These are phyloP conservation scores for Phoma herbarum DNA, from an alignment of 2,329 filamentous ascomycete species.

Conservation along the genomic window DNA sequence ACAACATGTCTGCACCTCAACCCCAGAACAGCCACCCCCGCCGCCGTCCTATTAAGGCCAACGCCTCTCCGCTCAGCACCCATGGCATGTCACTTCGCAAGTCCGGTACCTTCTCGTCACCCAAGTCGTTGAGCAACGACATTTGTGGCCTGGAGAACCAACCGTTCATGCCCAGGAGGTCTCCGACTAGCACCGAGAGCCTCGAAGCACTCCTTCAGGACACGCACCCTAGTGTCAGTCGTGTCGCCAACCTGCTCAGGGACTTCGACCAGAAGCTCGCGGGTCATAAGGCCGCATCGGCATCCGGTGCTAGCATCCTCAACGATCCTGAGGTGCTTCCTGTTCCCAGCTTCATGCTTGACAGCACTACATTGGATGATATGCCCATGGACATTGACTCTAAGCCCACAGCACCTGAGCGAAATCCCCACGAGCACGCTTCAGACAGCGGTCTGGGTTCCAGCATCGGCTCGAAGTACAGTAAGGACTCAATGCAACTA, in stretches of 20 bases:
- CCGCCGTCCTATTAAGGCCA: slow-evolving; percentile 55
- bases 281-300: slow-evolving; percentile 43
- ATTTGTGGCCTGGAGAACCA: slow-evolving; percentile 52
- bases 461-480: slow-evolving; percentile 68
- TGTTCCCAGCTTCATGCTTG: slow-evolving; percentile 56
- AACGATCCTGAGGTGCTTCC: slow-evolving; percentile 60
- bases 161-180: slow-evolving; percentile 57
- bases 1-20: slow-evolving; percentile 51
- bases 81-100: slow-evolving; percentile 58
- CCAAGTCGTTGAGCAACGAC: slow-evolving; percentile 49
- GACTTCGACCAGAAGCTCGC: slow-evolving; percentile 57
- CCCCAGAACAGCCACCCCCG: slow-evolving; percentile 56
- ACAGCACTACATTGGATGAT: slow-evolving; percentile 46
- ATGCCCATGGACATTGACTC: slow-evolving; percentile 52
- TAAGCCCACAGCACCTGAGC: slow-evolving; percentile 53
- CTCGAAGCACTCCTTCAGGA: slow-evolving; percentile 59
- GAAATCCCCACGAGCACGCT: slow-evolving; percentile 67
- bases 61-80: slow-evolving; percentile 46
- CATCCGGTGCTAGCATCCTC: slow-evolving; percentile 51
- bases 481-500: slow-evolving; percentile 43
- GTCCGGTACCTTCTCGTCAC: slow-evolving; percentile 59
- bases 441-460: slow-evolving; percentile 91
- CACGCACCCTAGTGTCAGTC: slow-evolving; percentile 51
- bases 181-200: slow-evolving; percentile 58
- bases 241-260: slow-evolving; percentile 55